These are phyloP conservation scores for Fusarium coicis DNA, from an alignment of 2,329 filamentous ascomycete genomes.

Conservation along the genomic window DNA sequence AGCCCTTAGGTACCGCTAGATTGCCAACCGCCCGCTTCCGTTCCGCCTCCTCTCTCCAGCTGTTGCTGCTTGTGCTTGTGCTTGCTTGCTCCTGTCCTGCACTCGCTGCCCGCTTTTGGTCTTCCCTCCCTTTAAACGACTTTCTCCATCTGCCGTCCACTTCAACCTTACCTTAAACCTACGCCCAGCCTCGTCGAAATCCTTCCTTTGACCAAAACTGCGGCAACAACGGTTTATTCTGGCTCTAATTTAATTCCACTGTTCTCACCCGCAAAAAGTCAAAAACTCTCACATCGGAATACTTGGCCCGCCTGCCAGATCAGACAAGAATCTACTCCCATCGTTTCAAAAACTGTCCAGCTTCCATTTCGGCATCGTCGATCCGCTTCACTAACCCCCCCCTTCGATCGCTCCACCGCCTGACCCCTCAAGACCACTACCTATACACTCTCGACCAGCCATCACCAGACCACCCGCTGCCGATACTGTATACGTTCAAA, in stretches of 20 bases:
- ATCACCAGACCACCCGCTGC: conserved; percentile 25
- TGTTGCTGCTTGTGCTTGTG: neutral
- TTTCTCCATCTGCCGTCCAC: conserved; percentile 32
- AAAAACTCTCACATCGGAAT: conserved; percentile 17
- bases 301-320: conserved; percentile 35
- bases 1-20: conserved; percentile 12
- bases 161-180: conserved; percentile 29
- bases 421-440: conserved; percentile 34
- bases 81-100: neutral
- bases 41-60: conserved; percentile 21
- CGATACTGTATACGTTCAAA: conserved; percentile 7
- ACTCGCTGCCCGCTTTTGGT: neutral
- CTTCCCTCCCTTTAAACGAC: conserved; percentile 37
- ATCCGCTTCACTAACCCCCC: conserved; percentile 36
- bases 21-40: conserved; percentile 28
- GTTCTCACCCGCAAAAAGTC: neutral
- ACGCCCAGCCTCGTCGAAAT: conserved; percentile 34
- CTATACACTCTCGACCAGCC: conserved; percentile 23
- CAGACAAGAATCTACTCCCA: neutral
- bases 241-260: conserved; percentile 11
- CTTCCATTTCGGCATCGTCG: conserved; percentile 26
- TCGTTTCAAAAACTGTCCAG: conserved; percentile 1
- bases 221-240: conserved; percentile 5
- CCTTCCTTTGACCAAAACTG: conserved; percentile 18
- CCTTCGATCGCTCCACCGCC: conserved; percentile 45